Evolutionary conservation across 768 basidiomycete species (phyloP).

Genomic region (Collybia nuda): DNA sequence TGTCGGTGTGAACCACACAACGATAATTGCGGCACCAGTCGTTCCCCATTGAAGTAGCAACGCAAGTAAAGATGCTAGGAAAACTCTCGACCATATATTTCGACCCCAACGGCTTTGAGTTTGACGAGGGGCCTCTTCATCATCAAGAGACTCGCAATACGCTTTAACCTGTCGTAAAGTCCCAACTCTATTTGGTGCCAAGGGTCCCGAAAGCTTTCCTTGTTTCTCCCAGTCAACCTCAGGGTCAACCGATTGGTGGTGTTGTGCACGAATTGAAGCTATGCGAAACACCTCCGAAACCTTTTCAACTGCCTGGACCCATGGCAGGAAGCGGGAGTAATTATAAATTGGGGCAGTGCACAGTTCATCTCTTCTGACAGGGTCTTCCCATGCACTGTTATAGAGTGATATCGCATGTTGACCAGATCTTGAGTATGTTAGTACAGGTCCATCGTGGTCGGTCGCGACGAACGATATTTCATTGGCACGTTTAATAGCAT

Average conservation of each 20-base stretch:
- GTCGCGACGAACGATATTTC: conserved; percentile 25
- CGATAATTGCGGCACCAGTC: conserved; percentile 23
- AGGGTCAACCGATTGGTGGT: conserved; percentile 18
- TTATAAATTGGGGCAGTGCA: conserved; percentile 27
- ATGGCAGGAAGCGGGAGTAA: conserved; percentile 28
- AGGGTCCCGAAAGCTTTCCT: neutral
- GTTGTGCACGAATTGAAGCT: conserved; percentile 15
- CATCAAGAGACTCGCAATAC: conserved; percentile 11
- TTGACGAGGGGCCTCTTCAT: neutral
- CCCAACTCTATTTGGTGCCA: conserved; percentile 15
- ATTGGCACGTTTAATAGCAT: conserved; percentile 30
- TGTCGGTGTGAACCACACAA: conserved; percentile 24
- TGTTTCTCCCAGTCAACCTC: conserved; percentile 10
- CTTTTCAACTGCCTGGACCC: conserved; percentile 24
- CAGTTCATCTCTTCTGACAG: conserved; percentile 17
- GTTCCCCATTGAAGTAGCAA: conserved; percentile 28
- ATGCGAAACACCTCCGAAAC: conserved; percentile 20
- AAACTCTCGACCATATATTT: conserved; percentile 17
- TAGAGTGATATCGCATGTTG: conserved; percentile 17
- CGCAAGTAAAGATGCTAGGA: conserved; percentile 18
- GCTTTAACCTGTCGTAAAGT: conserved; percentile 14
- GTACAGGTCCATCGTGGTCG: neutral
- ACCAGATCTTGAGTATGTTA: conserved; percentile 6
- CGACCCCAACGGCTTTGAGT: conserved; percentile 10
- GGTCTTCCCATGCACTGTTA: conserved; percentile 5